Base-by-base conservation (phyloP, 805 yeast species). In the Yarrowia deformans region DNA sequence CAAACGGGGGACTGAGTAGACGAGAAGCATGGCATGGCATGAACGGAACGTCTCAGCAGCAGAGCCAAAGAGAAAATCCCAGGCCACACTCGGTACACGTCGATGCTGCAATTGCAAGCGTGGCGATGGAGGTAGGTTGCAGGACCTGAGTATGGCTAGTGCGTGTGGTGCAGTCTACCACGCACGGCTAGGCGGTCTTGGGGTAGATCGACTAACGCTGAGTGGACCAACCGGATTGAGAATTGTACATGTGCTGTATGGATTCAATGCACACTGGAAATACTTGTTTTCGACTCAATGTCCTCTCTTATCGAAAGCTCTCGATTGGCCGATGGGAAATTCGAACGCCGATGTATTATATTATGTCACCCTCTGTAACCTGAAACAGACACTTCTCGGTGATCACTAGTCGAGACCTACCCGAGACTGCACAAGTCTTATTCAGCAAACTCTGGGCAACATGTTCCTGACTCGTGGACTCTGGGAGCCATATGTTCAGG, bases 31-130 rank as follows among this genome's bases (percentile, higher is more conserved):
- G 63, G 48, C 60, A 54, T 54, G 60, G 60, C 60, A 54, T 54
- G 14, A 8, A 23, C 37, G 37, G 48, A 56, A 56, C 13, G 72
- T 66, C 18, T 35, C n/a, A 34, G 39, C 75, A 74, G 68, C 71
- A 69, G 10, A 42, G 23, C 32, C 19, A 34, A 29, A 46, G 37
- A 23, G 42, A 35, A 23, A 23, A n/a, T 4, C 13, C 61, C 42
- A 52, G 42, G 40, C 37, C 56, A 34, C 56, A 50, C 56, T 18
- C 43, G 60, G 69, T 23, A 58, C 58, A 34, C 40, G 23, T 16
- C 19, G 39, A 23, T 29, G 50, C 50, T 49, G 56, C 58, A 37
- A 35, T 37, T 19, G 43, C 40, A 50, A 34, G 56, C 56, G 40
- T 50, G 54, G n/a, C 70, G 70, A 29, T 45, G 70, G 35, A 34